Conservation (phyloP, 768 basidiomycete genomes). For the Podaxis sp. region DNA sequence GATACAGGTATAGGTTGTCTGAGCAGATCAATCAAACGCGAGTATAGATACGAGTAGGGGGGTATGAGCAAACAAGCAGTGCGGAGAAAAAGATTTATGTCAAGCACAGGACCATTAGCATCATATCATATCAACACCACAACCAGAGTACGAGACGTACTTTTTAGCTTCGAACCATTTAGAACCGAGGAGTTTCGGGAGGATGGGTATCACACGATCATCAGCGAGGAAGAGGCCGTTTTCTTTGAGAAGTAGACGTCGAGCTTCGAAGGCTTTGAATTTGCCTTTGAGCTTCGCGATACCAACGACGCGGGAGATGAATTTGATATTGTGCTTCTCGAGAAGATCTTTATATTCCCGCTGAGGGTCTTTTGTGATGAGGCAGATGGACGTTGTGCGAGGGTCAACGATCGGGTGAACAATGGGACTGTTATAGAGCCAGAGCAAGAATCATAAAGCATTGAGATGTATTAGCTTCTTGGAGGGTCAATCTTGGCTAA, state of each 20-base stretch:
- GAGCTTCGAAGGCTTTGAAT: constrained; percentile 81
- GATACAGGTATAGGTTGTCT: constrained; percentile 98
- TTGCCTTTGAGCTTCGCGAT: constrained; percentile 92
- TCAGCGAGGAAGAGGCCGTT: constrained; percentile 94
- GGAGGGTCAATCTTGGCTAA: not conserved
- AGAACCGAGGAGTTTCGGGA: constrained; percentile 84
- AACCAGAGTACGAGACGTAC: constrained; percentile 42
- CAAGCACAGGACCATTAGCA: not conserved
- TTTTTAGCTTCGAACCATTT: constrained; percentile 97
- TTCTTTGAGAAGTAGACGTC: constrained; percentile 81
- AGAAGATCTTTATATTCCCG: constrained; percentile 95
- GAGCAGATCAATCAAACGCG: not conserved
- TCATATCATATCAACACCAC: not conserved
- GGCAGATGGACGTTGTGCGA: constrained; percentile 74
- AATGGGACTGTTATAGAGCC: constrained; percentile 52
- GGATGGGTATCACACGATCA: constrained; percentile 81
- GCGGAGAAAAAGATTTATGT: constrained; percentile 5
- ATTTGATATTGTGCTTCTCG: constrained; percentile 74
- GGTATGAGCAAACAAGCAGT: not conserved
- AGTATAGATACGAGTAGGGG: not conserved
- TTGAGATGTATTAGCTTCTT: constrained; percentile 9
- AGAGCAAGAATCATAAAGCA: constrained; percentile 2
- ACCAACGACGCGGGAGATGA: constrained; percentile 90
- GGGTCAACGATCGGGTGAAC: constrained; percentile 84
- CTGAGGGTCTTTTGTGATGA: constrained; percentile 96